These are phyloP conservation scores for Fusarium dimerum DNA, from an alignment of 2,329 filamentous ascomycete genomes.

Conservation along the genomic window DNA sequence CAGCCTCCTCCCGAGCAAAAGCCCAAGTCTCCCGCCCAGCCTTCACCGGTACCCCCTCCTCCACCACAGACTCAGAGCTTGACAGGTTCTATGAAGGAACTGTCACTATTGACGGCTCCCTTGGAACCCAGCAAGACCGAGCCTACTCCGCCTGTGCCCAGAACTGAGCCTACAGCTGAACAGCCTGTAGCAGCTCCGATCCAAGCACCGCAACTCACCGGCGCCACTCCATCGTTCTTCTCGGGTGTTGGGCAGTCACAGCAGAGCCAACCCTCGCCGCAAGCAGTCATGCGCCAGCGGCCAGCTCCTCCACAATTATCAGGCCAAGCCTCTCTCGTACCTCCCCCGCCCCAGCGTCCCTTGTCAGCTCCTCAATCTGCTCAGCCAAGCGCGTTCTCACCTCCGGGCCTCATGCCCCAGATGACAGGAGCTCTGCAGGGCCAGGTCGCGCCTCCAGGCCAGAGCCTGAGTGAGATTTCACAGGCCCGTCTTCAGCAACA, in stretches of 20 bases:
- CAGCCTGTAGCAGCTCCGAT: constrained; percentile 35
- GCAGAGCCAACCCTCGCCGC: constrained; percentile 36
- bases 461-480: constrained; percentile 73
- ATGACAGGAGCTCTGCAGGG: constrained; percentile 70
- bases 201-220: constrained; percentile 48
- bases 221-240: constrained; percentile 63
- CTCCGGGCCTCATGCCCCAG: constrained; percentile 78
- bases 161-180: constrained; percentile 9
- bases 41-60: constrained; percentile 21
- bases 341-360: constrained; percentile 75
- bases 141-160: constrained; percentile 31
- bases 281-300: constrained; percentile 57
- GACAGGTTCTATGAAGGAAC: constrained; percentile 67
- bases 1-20: constrained; percentile 23
- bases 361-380: constrained; percentile 85
- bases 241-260: constrained; percentile 46
- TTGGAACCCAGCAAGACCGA: constrained; percentile 51
- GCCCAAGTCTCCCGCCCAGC: constrained; percentile 26
- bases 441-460: constrained; percentile 70
- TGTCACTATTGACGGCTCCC: constrained; percentile 55
- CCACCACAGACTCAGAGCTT: constrained; percentile 48
- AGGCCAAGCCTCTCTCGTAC: constrained; percentile 66
- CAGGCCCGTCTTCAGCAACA: constrained; percentile 67
- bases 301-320: constrained; percentile 69
- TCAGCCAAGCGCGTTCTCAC: constrained; percentile 70